Conservation (phyloP, 208 protist species). For the Trichomonas tenax region DNA sequence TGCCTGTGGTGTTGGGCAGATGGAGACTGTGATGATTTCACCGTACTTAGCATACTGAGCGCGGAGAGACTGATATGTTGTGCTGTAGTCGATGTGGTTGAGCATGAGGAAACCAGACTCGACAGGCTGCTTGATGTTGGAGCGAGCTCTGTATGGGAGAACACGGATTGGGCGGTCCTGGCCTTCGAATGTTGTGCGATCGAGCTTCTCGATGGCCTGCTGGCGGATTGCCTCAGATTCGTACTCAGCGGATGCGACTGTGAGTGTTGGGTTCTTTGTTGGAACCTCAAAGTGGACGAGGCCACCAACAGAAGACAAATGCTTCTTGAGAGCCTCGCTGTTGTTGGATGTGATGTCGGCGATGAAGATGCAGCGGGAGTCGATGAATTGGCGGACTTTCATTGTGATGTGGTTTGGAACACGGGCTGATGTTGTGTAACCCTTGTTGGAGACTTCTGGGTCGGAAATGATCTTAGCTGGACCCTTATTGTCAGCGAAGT, state of each 20-base stretch:
- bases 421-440: neutral
- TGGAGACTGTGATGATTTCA: neutral
- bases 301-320: neutral
- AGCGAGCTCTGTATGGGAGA: neutral
- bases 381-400: neutral
- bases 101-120: neutral
- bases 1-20: neutral
- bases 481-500: neutral
- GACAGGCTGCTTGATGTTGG: neutral
- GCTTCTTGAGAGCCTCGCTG: neutral
- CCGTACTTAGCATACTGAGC: neutral
- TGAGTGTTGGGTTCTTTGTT: neutral
- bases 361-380: neutral
- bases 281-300: neutral
- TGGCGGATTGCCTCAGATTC: neutral
- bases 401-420: neutral
- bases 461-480: neutral
- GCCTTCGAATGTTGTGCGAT: neutral
- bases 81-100: neutral
- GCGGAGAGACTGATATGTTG: neutral
- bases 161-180: neutral
- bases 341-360: neutral
- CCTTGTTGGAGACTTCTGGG: neutral
- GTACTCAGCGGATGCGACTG: neutral
- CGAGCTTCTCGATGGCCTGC: neutral